phyloP scores from a whole-genome alignment of 1,284 basidiomycete genomes.

The Stygiomarasmius scandens region DNA sequence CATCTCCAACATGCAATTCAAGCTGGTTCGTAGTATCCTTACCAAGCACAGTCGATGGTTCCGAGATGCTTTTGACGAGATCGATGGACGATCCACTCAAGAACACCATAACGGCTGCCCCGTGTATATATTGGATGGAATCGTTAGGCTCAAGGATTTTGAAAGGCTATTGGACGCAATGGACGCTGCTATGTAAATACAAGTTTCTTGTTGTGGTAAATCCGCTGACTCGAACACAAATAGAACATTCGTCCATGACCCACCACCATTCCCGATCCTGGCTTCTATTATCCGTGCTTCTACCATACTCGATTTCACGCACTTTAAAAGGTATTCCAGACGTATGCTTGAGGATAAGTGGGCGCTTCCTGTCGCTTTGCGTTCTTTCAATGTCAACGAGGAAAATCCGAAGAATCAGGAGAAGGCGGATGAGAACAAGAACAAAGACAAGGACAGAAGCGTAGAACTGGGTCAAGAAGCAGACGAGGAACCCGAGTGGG shows the following conservation, averaged over 20 bases:
- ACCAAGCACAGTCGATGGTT: slow-evolving; percentile 15
- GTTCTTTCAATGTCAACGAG: neutral
- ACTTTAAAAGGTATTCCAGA: slow-evolving; percentile 21
- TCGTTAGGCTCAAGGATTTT: slow-evolving; percentile 23
- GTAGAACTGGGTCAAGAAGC: no score
- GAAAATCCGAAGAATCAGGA: no score
- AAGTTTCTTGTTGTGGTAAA: no score
- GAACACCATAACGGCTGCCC: slow-evolving; percentile 7
- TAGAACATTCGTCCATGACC: slow-evolving; percentile 18
- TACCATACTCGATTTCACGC: slow-evolving; percentile 19
- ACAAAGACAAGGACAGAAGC: no score
- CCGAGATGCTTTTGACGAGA: neutral
- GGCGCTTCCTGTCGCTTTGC: slow-evolving; percentile 9
- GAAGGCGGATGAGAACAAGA: no score
- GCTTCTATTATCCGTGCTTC: slow-evolving; percentile 24
- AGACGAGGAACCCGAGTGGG: neutral
- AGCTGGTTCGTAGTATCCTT: slow-evolving; percentile 14
- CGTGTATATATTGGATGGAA: slow-evolving; percentile 16
- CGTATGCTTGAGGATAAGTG: slow-evolving; percentile 19
- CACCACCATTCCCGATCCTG: slow-evolving; percentile 19
- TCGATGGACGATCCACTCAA: no score
- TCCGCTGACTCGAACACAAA: no score
- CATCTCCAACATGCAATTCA: slow-evolving; percentile 14
- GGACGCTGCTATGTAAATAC: slow-evolving; percentile 24
- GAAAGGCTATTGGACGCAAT: slow-evolving; percentile 21